phyloP scores from a whole-genome alignment of 352 stramenopile species.

The Pythium grandisporangium region DNA sequence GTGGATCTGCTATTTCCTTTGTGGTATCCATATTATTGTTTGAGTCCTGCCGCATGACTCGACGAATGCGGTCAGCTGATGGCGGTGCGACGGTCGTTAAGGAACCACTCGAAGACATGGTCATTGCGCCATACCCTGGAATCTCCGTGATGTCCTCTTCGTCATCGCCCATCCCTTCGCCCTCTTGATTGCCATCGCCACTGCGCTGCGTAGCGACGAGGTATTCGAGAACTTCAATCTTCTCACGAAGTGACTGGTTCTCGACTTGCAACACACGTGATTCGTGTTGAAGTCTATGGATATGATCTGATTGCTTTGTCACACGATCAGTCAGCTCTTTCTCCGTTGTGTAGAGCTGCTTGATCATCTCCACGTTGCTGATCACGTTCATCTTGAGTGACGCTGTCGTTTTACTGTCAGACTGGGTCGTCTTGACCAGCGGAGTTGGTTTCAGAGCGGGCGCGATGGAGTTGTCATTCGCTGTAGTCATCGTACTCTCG shows the following conservation, averaged over 20 bases:
- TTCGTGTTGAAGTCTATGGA: conserved; percentile 21
- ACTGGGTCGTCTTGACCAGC: neutral
- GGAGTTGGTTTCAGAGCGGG: neutral
- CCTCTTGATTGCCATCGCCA: too few species aligned
- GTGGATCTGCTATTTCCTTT: too few species aligned
- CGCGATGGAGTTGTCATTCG: neutral
- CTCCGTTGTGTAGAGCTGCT: conserved; percentile 35
- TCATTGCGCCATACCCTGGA: conserved; percentile 22
- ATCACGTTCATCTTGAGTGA: conserved; percentile 43
- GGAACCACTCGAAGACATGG: neutral
- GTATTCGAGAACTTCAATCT: conserved; percentile 52
- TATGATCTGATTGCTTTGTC: conserved; percentile 7
- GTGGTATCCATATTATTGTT: too few species aligned
- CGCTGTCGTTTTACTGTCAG: conserved; percentile 8
- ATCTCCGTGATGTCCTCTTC: conserved; percentile 15
- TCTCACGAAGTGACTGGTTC: conserved; percentile 45
- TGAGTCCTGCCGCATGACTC: neutral
- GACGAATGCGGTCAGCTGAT: conserved; percentile 10
- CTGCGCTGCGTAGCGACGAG: conserved; percentile 12
- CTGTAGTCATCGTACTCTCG: neutral
- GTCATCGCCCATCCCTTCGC: conserved; percentile 4
- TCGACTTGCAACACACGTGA: conserved; percentile 35
- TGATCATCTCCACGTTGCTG: conserved; percentile 52
- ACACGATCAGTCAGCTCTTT: conserved; percentile 23
- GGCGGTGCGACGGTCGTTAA: conserved; percentile 5